Percentiles rank a stretch among this genome's conserved stretches.
These are phyloP conservation scores for Buddleja alternifolia DNA, from an alignment of 257 asterid genomes.

Conservation along the genomic window DNA sequence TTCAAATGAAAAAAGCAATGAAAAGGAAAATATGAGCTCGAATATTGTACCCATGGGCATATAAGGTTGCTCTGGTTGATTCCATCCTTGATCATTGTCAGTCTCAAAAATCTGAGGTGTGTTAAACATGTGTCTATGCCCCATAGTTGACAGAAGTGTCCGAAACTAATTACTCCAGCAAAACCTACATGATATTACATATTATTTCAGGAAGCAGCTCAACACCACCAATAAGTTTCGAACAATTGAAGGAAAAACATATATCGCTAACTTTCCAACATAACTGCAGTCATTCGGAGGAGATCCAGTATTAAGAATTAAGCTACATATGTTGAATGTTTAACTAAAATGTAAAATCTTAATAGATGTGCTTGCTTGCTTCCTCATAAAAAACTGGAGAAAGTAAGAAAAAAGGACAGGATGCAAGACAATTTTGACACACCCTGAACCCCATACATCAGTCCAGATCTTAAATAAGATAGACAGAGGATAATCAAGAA, in stretches of 20 bases:
- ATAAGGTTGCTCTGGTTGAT: constrained; percentile 59
- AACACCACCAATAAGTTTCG: neutral
- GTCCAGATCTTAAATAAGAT: neutral
- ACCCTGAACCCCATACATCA: constrained; percentile 9
- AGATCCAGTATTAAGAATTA: neutral
- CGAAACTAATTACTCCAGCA: constrained; percentile 20
- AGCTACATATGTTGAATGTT: neutral
- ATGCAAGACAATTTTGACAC: neutral
- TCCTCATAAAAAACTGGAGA: neutral
- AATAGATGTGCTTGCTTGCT: neutral
- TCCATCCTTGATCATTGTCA: constrained; percentile 67
- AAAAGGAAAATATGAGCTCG: constrained; percentile 2
- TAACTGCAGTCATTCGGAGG: neutral
- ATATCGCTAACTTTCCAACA: neutral
- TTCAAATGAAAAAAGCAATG: neutral
- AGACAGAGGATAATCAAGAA: neutral
- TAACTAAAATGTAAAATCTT: neutral
- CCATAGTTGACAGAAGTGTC: constrained; percentile 47
- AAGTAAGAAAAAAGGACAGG: neutral
- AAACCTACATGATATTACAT: constrained; percentile 39
- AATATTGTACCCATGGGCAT: constrained; percentile 54
- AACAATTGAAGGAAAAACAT: constrained; percentile 4
- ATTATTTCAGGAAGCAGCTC: constrained; percentile 24
- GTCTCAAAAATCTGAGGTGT: constrained; percentile 59
- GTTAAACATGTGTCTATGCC: constrained; percentile 62